Conservation (phyloP, 495 filamentous ascomycete species). For the Geoglossum glabrum region DNA sequence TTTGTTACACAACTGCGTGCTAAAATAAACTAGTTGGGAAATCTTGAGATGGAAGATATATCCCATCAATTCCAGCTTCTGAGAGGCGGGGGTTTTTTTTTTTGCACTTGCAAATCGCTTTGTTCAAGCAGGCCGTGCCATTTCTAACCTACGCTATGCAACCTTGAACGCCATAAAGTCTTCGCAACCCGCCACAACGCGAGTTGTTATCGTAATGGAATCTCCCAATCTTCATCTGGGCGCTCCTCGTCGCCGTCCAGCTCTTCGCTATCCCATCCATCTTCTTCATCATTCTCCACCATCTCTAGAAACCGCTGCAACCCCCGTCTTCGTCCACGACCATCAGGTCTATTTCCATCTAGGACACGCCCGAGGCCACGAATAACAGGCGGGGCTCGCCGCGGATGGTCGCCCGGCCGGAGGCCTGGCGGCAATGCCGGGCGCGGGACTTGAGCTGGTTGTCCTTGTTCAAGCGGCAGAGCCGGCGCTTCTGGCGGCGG, state of each 20-base stretch:
- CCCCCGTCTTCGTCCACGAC: conserved; percentile 21
- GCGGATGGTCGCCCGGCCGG: background rate
- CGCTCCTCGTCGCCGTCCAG: conserved; percentile 23
- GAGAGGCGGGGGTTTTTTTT: background rate
- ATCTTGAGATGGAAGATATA: no score
- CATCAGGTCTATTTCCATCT: background rate
- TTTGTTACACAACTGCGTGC: background rate
- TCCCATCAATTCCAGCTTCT: background rate
- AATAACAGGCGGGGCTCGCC: background rate
- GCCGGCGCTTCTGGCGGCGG: background rate
- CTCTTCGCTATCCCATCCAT: conserved; percentile 46
- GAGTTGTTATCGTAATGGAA: background rate
- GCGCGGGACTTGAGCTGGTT: background rate
- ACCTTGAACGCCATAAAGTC: background rate
- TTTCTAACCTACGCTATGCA: background rate
- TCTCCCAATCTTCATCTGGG: conserved; percentile 9
- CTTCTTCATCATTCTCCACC: conserved; percentile 35
- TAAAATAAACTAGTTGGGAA: background rate
- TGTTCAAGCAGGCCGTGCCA: no score
- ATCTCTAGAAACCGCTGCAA: conserved; percentile 31
- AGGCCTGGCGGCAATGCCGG: background rate
- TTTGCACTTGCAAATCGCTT: background rate
- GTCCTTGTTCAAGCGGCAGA: background rate
- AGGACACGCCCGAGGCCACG: background rate
- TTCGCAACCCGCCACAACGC: background rate